Base-by-base conservation (phyloP, 78 protist species). In the Protostelium mycophagum region DNA sequence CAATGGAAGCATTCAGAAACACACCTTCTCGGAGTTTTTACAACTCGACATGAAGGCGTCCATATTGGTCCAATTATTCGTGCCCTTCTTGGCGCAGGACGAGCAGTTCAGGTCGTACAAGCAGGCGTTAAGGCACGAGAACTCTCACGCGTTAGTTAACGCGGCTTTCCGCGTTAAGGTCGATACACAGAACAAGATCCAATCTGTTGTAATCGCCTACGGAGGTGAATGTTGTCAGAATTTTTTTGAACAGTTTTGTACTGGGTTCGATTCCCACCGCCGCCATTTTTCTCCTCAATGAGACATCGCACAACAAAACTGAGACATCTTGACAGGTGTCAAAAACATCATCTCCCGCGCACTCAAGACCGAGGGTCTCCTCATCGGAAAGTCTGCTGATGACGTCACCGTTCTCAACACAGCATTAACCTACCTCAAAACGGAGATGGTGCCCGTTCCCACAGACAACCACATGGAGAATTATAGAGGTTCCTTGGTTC, bases 101-200 rank as follows among this genome's bases (percentile, higher is more conserved):
- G 73, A 51, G 73, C 73, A 51, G 73, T 51, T 51, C 73, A 51
- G 73, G 16, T 51, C 73, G 73, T 51, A 51, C 73, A 51, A 51
- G 73, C 73, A 51, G 73, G 73, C 73, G 5, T 16, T 51, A 16
- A 5, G 73, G 16, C 73, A 51, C 73, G 73, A 51, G 73, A 51
- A 51, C 73, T 51, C 73, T 51, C 73, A 51, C 73, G 73, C 73
- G 73, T 51, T 51, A 51, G 73, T 51, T 51, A 51, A 51, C 73
- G 73, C 73, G 73, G 73, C 73, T 16, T 51, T 51, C 73, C 73
- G 73, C 73, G 73, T 51, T 51, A 51, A 51, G 16, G 73, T 51
- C 73, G 73, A 51, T 5, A n/a, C n/a, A n/a, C 5, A 51, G 5
- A 25, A 5, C 73, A 16, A 25, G 31, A 16, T 51, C 73, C 16